phyloP scores from a whole-genome alignment of 257 asterid genomes.

The Nicotiana knightiana region DNA sequence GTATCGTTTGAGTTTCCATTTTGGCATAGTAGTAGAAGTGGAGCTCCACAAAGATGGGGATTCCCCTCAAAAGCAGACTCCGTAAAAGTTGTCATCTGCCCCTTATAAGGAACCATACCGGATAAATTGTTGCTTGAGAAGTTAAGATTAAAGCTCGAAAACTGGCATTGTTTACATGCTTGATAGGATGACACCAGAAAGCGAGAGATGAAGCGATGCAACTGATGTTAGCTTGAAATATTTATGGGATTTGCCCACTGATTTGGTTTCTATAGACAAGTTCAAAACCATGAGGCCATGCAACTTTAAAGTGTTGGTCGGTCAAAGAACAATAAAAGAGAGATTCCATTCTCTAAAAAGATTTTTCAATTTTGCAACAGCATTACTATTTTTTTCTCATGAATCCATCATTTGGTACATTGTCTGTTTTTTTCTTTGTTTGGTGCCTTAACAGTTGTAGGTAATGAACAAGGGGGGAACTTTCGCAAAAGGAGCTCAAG shows the following conservation, averaged over 20 bases:
- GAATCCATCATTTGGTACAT: conserved; percentile 4
- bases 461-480: not conserved
- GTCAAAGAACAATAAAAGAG: not conserved
- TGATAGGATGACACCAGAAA: conserved; percentile 39
- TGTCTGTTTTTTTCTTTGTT: not conserved
- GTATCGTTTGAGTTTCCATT: conserved; percentile 19
- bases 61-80: conserved; percentile 33
- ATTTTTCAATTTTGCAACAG: not conserved
- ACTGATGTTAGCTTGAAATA: conserved; percentile 30
- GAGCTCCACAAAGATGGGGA: conserved; percentile 41
- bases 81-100: conserved; percentile 41
- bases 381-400: conserved; percentile 12
- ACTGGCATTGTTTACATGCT: conserved; percentile 34
- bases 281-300: conserved; percentile 34
- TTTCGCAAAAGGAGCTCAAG: not conserved
- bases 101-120: conserved; percentile 39
- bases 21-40: conserved; percentile 23
- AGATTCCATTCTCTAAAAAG: not conserved
- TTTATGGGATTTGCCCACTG: conserved; percentile 38
- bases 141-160: conserved; percentile 28
- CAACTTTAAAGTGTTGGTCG: not conserved
- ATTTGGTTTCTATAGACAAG: conserved; percentile 28
- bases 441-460: not conserved
- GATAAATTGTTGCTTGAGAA: conserved; percentile 38
- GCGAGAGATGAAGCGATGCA: conserved; percentile 49